phyloP scores from a whole-genome alignment of 768 basidiomycete genomes.

The Pulveroboletus sp. region DNA sequence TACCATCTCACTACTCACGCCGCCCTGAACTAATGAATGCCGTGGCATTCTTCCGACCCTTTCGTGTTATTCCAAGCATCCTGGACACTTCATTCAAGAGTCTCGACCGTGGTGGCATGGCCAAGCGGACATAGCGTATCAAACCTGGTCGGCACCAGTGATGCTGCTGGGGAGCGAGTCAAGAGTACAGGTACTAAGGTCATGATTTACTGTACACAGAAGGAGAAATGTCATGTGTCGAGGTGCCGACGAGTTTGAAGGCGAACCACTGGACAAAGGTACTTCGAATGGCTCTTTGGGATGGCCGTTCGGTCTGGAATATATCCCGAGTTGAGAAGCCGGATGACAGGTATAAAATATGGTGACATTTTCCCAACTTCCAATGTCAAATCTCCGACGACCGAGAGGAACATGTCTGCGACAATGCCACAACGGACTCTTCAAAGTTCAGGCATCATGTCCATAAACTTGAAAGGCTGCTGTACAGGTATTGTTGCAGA shows the following conservation, averaged over 20 bases:
- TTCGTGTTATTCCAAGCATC: constrained; percentile 77
- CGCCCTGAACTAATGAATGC: constrained; percentile 83
- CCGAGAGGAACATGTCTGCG: too few relatives aligned
- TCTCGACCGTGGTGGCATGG: constrained; percentile 74
- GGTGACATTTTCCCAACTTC: too few relatives aligned
- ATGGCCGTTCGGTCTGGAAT: too few relatives aligned
- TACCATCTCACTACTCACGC: constrained; percentile 82
- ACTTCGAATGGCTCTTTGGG: too few relatives aligned
- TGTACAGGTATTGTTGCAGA: too few relatives aligned
- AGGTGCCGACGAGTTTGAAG: constrained; percentile 13
- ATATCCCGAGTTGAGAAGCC: too few relatives aligned
- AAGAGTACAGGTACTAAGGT: constrained; percentile 44
- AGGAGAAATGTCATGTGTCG: constrained; percentile 30
- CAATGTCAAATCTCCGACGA: too few relatives aligned
- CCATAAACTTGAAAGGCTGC: too few relatives aligned
- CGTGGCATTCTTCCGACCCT: constrained; percentile 79
- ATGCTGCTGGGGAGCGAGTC: constrained; percentile 43
- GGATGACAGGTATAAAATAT: too few relatives aligned
- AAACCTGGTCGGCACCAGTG: constrained; percentile 61
- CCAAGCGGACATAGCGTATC: constrained; percentile 55
- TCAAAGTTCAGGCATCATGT: too few relatives aligned
- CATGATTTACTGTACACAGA: constrained; percentile 37
- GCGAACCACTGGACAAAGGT: too few relatives aligned
- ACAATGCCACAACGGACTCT: too few relatives aligned
- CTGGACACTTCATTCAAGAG: constrained; percentile 48